phyloP scores from a whole-genome alignment of 257 asterid genomes.

The Solanum bulbocastanum region DNA sequence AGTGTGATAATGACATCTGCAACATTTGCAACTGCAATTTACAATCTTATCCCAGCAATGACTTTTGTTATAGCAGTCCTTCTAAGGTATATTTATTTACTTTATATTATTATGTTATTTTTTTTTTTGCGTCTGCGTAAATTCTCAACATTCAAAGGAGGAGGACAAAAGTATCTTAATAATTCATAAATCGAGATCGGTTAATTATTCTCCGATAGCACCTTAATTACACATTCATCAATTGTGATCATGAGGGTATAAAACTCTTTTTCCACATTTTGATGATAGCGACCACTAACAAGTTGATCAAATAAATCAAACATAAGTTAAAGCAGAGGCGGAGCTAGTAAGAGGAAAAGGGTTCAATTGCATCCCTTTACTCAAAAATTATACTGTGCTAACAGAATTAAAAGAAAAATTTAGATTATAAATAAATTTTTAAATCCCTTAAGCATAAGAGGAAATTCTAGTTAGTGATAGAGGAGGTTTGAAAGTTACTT shows the following conservation, averaged over 20 bases:
- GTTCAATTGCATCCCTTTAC: not conserved
- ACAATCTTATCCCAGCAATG: slow-evolving; percentile 11
- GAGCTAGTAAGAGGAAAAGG: not conserved
- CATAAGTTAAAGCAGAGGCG: not conserved
- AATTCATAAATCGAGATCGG: not conserved
- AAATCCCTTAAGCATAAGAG: not conserved
- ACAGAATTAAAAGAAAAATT: not conserved
- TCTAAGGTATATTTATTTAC: not conserved
- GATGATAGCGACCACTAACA: too few relatives aligned
- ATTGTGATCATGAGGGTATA: not conserved
- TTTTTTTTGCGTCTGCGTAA: not conserved
- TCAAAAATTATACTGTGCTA: not conserved
- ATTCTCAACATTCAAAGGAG: not conserved
- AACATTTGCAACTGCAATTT: slow-evolving; percentile 14
- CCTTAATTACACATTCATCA: not conserved
- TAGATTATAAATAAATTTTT: not conserved
- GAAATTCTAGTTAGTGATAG: not conserved
- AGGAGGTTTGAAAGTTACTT: not conserved
- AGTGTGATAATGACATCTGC: slow-evolving; percentile 13
- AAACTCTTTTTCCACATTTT: not conserved
- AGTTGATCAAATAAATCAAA: not conserved
- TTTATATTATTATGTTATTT: not conserved
- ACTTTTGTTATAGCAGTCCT: slow-evolving; percentile 9
- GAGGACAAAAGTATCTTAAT: not conserved
- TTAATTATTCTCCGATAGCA: not conserved